Percentiles rank a stretch among this genome's conserved stretches.
Evolutionary conservation across 176 grass and related monocot genomes (phyloP).

Genomic region (Carex littledalei): DNA sequence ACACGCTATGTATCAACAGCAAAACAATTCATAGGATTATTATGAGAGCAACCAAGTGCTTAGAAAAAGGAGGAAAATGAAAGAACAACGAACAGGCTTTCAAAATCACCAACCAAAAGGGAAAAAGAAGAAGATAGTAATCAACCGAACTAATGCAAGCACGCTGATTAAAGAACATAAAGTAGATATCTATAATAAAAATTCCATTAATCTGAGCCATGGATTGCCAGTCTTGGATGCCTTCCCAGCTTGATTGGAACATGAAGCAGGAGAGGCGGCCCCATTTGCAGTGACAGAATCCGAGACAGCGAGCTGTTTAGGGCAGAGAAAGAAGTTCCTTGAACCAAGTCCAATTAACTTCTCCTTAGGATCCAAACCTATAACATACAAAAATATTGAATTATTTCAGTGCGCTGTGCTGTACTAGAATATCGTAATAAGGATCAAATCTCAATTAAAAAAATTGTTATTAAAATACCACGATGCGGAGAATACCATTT

Average conservation of each 20-base stretch:
- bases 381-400: neutral
- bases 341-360: conserved; percentile 68
- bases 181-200: conserved; percentile 21
- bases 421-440: neutral
- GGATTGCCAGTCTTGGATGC: neutral
- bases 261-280: conserved; percentile 16
- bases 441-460: neutral
- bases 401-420: neutral
- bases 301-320: conserved; percentile 13
- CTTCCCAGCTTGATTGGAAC: conserved; percentile 25
- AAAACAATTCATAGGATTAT: neutral
- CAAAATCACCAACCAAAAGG: neutral
- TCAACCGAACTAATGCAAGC: conserved; percentile 19
- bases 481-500: too few relatives aligned
- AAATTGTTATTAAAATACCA: neutral
- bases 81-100: neutral
- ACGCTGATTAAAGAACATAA: neutral
- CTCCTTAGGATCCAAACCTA: conserved; percentile 62
- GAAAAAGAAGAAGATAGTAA: neutral
- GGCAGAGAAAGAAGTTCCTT: conserved; percentile 93
- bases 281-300: conserved; percentile 14
- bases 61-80: neutral
- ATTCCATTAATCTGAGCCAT: conserved; percentile 27
- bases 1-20: neutral
- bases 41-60: neutral